Conservation (phyloP, 73 alveolate genomes). For the Paraurostyla sp. region DNA sequence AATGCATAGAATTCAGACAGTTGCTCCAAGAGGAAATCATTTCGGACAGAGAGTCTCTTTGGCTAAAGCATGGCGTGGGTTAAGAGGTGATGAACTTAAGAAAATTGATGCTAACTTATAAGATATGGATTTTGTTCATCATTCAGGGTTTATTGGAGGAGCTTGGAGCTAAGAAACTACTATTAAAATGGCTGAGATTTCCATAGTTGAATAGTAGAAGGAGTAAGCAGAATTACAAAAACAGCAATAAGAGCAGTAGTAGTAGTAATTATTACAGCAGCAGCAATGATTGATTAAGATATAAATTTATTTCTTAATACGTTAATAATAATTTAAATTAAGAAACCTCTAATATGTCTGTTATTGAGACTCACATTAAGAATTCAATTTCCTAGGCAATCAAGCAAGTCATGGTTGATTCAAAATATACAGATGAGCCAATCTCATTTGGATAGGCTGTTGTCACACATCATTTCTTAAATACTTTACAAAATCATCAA, state of each 20-base stretch:
- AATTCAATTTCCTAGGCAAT: conserved; percentile 27
- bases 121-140: conserved; percentile 90
- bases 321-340: conserved; percentile 16
- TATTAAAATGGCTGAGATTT: conserved; percentile 83
- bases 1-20: conserved; percentile 84
- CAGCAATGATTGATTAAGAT: not conserved
- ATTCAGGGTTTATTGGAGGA: conserved; percentile 93
- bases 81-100: conserved; percentile 84
- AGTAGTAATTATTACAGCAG: not conserved
- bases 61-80: conserved; percentile 89
- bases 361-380: conserved; percentile 4
- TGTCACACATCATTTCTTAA: conserved; percentile 49
- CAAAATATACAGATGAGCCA: conserved; percentile 48
- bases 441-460: conserved; percentile 58
- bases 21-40: conserved; percentile 66
- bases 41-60: conserved; percentile 89
- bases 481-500: not conserved
- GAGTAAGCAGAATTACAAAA: conserved; percentile 15
- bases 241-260: not conserved
- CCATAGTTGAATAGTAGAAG: conserved; percentile 13
- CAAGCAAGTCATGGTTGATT: conserved; percentile 27
- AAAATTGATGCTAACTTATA: conserved; percentile 74
- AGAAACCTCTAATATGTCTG: conserved; percentile 38
- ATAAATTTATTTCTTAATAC: no score
- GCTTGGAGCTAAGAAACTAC: conserved; percentile 81